Percentiles rank a stretch among this genome's conserved stretches.
These are phyloP conservation scores for Rhodotorula glutinis DNA, from an alignment of 1,284 basidiomycete genomes.

Conservation along the genomic window DNA sequence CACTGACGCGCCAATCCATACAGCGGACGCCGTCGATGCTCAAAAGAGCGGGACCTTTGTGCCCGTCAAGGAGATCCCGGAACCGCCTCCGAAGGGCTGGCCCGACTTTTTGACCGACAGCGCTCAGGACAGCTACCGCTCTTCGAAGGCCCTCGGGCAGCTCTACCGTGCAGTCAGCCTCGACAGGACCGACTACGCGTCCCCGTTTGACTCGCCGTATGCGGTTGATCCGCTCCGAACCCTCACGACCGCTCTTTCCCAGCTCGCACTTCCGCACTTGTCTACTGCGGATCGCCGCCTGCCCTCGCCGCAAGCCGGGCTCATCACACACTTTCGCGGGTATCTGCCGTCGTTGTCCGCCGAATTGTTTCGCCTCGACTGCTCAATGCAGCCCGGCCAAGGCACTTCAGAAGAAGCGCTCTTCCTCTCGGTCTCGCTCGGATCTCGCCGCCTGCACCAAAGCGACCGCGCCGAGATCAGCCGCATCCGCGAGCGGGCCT, in stretches of 20 bases:
- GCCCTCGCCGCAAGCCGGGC: too few species aligned
- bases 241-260: constrained; percentile 2
- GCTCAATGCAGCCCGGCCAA: background rate
- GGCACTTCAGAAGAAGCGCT: constrained; percentile 23
- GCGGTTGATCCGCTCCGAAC: constrained; percentile 8
- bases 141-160: constrained; percentile 15
- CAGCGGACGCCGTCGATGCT: constrained; percentile 27
- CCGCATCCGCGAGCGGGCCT: constrained; percentile 9
- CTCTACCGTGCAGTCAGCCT: constrained; percentile 12
- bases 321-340: background rate
- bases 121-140: constrained; percentile 1
- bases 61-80: background rate
- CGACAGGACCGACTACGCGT: background rate
- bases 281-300: too few species aligned
- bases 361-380: constrained; percentile 11
- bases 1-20: background rate
- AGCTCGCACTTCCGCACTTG: too few species aligned
- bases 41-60: constrained; percentile 22
- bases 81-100: constrained; percentile 1
- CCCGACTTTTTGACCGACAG: constrained; percentile 12
- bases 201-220: background rate
- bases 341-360: constrained; percentile 8
- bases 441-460: constrained; percentile 1
- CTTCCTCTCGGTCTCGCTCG: constrained; percentile 14
- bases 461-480: background rate